Evolutionary conservation across 805 yeast species (phyloP).

Genomic region (Metschnikowia gruessii): DNA sequence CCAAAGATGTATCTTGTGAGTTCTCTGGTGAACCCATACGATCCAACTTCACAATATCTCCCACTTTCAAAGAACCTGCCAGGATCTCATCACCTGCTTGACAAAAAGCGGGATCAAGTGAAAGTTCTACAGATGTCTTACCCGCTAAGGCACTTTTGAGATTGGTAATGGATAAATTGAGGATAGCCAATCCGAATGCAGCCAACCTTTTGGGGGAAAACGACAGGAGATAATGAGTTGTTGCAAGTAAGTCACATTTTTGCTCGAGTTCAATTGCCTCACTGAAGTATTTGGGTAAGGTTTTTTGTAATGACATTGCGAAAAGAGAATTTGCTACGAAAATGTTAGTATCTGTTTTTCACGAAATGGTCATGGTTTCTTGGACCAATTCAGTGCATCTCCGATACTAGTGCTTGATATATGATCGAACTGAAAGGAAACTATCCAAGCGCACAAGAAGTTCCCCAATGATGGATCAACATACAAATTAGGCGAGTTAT

Average conservation of each 20-base stretch:
- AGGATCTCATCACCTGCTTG: slow-evolving; percentile 33
- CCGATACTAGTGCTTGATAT: slow-evolving; percentile 15
- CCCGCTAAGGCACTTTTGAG: slow-evolving; percentile 81
- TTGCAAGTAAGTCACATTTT: slow-evolving; percentile 32
- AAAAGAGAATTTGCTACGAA: slow-evolving; percentile 1
- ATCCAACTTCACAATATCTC: slow-evolving; percentile 72
- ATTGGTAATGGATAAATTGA: slow-evolving; percentile 59
- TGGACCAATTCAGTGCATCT: slow-evolving; percentile 27
- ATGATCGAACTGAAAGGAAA: slow-evolving; percentile 9
- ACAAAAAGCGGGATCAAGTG: slow-evolving; percentile 47
- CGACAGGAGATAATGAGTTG: slow-evolving; percentile 31
- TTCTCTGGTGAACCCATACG: slow-evolving; percentile 33
- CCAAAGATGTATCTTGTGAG: slow-evolving; percentile 33
- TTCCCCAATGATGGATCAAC: slow-evolving; percentile 6
- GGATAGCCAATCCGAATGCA: slow-evolving; percentile 68
- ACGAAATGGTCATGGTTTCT: slow-evolving; percentile 18
- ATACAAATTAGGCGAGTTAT: slow-evolving; percentile 2
- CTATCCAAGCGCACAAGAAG: not conserved
- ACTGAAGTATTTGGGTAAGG: slow-evolving; percentile 19
- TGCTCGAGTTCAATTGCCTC: slow-evolving; percentile 40
- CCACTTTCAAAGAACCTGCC: slow-evolving; percentile 58
- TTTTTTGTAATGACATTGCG: slow-evolving; percentile 9
- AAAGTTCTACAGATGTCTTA: slow-evolving; percentile 60
- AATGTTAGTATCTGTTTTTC: slow-evolving; percentile 32
- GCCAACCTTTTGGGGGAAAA: slow-evolving; percentile 65